Evolutionary conservation across 2,329 filamentous ascomycete species (phyloP), one percentile per base, ranked within the genome.

Genomic region (Cordyceps sp.): DNA sequence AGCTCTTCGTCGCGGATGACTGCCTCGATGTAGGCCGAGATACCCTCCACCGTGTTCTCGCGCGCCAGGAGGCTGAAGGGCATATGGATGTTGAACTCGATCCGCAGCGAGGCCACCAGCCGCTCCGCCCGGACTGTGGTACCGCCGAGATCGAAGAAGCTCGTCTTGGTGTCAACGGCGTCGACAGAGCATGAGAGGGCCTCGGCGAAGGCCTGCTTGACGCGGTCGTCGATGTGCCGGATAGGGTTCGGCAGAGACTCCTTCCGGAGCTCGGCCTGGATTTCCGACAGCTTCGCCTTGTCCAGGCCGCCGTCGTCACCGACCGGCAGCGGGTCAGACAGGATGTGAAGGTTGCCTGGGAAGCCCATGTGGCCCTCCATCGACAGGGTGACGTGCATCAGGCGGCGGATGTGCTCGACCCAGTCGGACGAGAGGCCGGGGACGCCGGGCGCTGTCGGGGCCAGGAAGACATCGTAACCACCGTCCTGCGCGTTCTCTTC

Each of bases 51-150:
- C 4, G 57, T 59, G 17, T 61, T 57, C 26, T 59, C 49, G 28
- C 57, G 59, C 46, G 70, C 69, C 5, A 71, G 52, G 9, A 62
- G 44, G 33, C 62, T 60, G 35, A 68, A 64, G 1, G 64, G 59
- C 1, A 71, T 47, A 14, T 59, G 54, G 2, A 66, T 49, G 20
- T 55, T 49, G 36, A 69, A 66, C 30, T 64, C 55, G 18, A 54
- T 54, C 14, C 67, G 57, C 4, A 71, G 52, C 9, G 19, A 25
- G 5, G 31, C n/a, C 23, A 27, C 27, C 13, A 33, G 29, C 23
- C 27, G 26, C 19, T 36, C 64, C 13, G 64, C 64, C 15, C 51
- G 53, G 32, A 66, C 48, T 30, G 59, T 63, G 41, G 66, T 61
- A 23, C 64, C 62, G 12, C 62, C 62, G 14, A 64, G 47, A 5